These are phyloP conservation scores for Sarocladiaceae sp. DNA, from an alignment of 2,329 filamentous ascomycete species.

Conservation along the genomic window DNA sequence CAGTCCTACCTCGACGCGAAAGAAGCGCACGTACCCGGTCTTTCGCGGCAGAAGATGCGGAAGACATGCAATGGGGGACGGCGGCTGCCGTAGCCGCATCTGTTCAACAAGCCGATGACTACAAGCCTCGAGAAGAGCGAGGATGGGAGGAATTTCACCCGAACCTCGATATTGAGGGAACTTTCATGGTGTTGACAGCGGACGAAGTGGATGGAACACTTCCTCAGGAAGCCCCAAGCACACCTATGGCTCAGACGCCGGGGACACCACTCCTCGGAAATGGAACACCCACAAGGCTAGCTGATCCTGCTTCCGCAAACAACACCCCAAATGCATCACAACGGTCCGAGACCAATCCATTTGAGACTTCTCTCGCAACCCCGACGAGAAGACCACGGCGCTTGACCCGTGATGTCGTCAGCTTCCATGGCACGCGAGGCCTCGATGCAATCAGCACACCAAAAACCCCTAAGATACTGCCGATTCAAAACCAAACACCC, in stretches of 20 bases:
- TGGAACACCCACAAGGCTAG: slow-evolving; percentile 42
- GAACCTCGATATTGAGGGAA: slow-evolving; percentile 82
- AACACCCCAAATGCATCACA: slow-evolving; percentile 37
- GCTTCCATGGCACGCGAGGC: slow-evolving; percentile 48
- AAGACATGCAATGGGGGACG: slow-evolving; percentile 72
- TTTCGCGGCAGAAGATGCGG: slow-evolving; percentile 48
- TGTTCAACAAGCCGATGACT: slow-evolving; percentile 88
- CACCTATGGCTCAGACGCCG: slow-evolving; percentile 27
- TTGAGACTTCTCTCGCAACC: slow-evolving; percentile 25
- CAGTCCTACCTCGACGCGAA: slow-evolving; percentile 51
- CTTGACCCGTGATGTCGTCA: slow-evolving; percentile 45
- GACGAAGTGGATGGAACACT: slow-evolving; percentile 79
- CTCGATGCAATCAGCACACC: slow-evolving; percentile 38
- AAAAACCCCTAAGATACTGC: slow-evolving; percentile 62
- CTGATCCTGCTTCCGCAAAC: slow-evolving; percentile 37
- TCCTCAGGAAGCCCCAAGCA: slow-evolving; percentile 35
- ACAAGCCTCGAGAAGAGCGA: slow-evolving; percentile 94
- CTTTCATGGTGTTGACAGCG: slow-evolving; percentile 73
- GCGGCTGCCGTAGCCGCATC: slow-evolving; percentile 86
- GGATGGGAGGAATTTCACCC: slow-evolving; percentile 98
- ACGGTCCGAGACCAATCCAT: slow-evolving; percentile 24
- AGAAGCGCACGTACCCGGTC: slow-evolving; percentile 51
- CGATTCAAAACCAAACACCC: slow-evolving; percentile 73
- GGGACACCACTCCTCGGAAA: slow-evolving; percentile 32
- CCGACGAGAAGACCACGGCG: slow-evolving; percentile 35